phyloP scores from a whole-genome alignment of 257 asterid species.

The Nyctanthes arbortristis region DNA sequence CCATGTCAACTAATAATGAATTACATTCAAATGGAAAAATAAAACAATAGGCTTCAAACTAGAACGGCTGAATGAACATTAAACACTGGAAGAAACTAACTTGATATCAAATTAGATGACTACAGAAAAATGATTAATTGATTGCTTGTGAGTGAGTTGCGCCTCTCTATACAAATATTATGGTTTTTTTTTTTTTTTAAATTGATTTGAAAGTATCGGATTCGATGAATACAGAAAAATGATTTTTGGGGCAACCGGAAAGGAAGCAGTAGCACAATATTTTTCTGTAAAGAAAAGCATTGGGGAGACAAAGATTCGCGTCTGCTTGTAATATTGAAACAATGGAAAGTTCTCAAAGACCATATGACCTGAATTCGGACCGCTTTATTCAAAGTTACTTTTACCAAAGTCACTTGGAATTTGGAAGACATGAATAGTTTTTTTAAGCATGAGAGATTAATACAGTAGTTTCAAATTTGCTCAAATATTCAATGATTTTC shows the following conservation, averaged over 20 bases:
- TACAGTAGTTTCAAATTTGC: not conserved
- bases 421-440: not conserved
- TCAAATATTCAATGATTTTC: not conserved
- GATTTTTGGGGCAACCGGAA: not conserved
- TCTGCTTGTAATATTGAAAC: not conserved
- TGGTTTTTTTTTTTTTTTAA: no score
- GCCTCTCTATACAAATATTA: no score
- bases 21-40: no score
- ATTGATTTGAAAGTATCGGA: not conserved
- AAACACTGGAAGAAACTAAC: no score
- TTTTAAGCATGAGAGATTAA: not conserved
- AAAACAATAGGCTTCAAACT: no score
- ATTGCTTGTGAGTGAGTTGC: no score
- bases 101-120: no score
- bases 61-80: no score
- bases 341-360: not conserved
- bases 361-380: slow-evolving; percentile 16
- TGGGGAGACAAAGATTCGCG: not conserved
- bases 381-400: not conserved
- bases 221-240: no score
- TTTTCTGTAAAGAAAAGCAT: not conserved
- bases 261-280: not conserved
- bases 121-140: no score
- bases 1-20: no score
- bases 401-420: not conserved